Base-by-base conservation (phyloP, 169 alveolate species). In the Eimeria maxima region DNA sequence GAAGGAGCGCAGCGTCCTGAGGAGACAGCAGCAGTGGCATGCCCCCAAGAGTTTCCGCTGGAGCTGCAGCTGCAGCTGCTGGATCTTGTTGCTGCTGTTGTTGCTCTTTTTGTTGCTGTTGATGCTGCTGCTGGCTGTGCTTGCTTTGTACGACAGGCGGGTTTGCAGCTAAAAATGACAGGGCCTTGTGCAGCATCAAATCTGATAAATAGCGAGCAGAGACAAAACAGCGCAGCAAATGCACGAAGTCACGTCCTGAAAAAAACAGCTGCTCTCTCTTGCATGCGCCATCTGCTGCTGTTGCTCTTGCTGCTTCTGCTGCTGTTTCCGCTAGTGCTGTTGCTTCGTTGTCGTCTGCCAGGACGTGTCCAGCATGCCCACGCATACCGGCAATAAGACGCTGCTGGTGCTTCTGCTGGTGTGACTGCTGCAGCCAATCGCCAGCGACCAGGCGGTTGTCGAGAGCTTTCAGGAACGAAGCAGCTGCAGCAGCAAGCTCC, bases 1-100 rank as follows among this genome's bases (percentile, higher is more conserved):
- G 91, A 67, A 83, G 91, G 76, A 83, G 74, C 53, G 55, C 91
- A 47, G 91, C 91, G 33, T 83, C 91, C 73, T 83, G 91, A 18
- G 91, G 91, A 13, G 91, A 83, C 38, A 83, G 91, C 76, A 47
- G 91, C 69, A 83, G 91, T 57, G 29, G 55, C 69, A 42, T 18
- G 42, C 44, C 44, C 42, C 18, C 65, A 13, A 0, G 33, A 55
- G 53, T 42, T 24, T n/a, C 42, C 53, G 76, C 53, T 53, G 71
- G 38, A 2, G 45, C 74, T 53, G 91, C 73, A 7, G 91, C 76
- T 18, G 55, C 74, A 5, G 63, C 38, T 18, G 44, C 69, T 38
- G 11, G 76, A 50, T 42, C 38, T n/a, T 14, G 67, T 67, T 27
- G 69, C 91, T 83, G 91, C 91, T 55, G 74, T 55, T 53, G 53